These are phyloP conservation scores for Durotheca rogersii DNA, from an alignment of 495 filamentous ascomycete species.

Conservation along the genomic window DNA sequence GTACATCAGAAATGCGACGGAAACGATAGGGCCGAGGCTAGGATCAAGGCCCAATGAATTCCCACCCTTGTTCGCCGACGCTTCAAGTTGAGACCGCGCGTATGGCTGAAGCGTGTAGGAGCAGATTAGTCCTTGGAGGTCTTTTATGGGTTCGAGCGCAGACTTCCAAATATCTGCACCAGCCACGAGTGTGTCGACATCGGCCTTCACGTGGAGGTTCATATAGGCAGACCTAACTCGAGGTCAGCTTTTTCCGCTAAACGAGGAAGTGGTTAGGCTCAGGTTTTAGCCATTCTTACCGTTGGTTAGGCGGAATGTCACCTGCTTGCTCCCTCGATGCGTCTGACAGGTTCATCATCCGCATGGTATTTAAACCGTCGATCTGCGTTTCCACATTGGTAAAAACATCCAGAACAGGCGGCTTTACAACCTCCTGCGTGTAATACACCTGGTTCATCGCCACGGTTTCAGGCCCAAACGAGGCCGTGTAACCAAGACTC, in stretches of 20 bases:
- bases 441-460: conserved; percentile 24
- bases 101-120: conserved; percentile 34
- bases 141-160: conserved; percentile 14
- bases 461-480: neutral
- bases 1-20: conserved; percentile 14
- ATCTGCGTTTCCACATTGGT: conserved; percentile 14
- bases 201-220: conserved; percentile 24
- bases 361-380: neutral
- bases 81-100: conserved; percentile 19
- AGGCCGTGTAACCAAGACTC: conserved; percentile 2
- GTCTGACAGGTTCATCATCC: neutral
- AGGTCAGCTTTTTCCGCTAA: too few relatives aligned
- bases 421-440: conserved; percentile 12
- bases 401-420: conserved; percentile 16
- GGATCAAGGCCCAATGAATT: conserved; percentile 33
- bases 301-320: neutral
- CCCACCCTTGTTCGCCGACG: conserved; percentile 23
- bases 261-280: neutral
- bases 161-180: conserved; percentile 10
- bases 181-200: conserved; percentile 17
- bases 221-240: conserved; percentile 22
- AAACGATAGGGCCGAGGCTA: conserved; percentile 14
- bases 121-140: neutral
- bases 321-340: conserved; percentile 3
- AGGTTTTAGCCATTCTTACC: neutral